Percentiles rank a stretch among this genome's conserved stretches.
Conservation (phyloP, 306 rosid species). For the Acmispon strigosus region DNA sequence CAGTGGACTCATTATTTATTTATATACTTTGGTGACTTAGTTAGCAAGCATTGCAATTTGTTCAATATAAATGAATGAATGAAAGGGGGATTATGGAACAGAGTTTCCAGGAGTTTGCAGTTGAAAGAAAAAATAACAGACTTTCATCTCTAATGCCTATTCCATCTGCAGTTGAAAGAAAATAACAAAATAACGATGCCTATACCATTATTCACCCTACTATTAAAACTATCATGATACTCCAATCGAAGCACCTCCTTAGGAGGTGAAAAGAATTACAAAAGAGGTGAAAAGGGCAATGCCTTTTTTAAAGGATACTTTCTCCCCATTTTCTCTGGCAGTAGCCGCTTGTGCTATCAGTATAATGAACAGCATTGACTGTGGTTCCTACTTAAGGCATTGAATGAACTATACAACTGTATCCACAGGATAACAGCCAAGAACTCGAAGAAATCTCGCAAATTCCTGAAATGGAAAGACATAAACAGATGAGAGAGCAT, state of each 20-base stretch:
- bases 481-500: neutral
- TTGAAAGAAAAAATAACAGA: neutral
- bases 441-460: conserved; percentile 64
- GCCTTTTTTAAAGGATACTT: conserved; percentile 2
- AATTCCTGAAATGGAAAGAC: conserved; percentile 51
- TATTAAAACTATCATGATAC: conserved; percentile 14
- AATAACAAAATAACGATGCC: neutral
- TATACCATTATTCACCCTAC: conserved; percentile 1
- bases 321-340: conserved; percentile 12
- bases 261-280: conserved; percentile 21
- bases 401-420: conserved; percentile 12
- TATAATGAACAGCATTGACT: conserved; percentile 28
- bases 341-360: conserved; percentile 10
- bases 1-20: neutral
- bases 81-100: neutral
- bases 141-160: neutral
- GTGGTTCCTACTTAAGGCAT: neutral
- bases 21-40: neutral
- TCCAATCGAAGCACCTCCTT: conserved; percentile 8
- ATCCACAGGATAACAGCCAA: conserved; percentile 66
- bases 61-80: neutral
- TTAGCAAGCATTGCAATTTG: neutral
- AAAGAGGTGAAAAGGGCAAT: conserved; percentile 8
- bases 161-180: neutral
- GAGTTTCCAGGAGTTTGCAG: neutral